phyloP scores from a whole-genome alignment of 2,329 filamentous ascomycete species.

The Colletotrichum higginsianum region DNA sequence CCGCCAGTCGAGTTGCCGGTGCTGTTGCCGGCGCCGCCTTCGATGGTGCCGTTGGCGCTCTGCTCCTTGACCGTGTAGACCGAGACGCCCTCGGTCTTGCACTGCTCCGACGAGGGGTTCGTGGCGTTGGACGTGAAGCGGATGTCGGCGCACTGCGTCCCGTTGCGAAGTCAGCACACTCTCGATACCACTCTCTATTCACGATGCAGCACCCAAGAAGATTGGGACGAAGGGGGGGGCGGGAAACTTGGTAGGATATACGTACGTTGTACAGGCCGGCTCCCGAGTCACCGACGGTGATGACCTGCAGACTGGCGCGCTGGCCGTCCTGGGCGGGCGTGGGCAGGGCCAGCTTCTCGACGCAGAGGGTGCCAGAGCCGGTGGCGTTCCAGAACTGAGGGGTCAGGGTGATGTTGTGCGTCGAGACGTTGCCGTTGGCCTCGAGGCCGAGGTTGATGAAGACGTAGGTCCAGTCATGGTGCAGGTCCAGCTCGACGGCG shows the following conservation, averaged over 20 bases:
- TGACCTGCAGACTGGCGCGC: slow-evolving; percentile 77
- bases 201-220: neutral
- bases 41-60: slow-evolving; percentile 42
- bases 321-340: slow-evolving; percentile 70
- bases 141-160: slow-evolving; percentile 79
- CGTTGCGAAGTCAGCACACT: slow-evolving; percentile 35
- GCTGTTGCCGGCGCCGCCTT: slow-evolving; percentile 21
- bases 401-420: slow-evolving; percentile 79
- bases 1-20: slow-evolving; percentile 33
- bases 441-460: slow-evolving; percentile 69
- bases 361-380: slow-evolving; percentile 76
- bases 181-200: too few species aligned
- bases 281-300: slow-evolving; percentile 71
- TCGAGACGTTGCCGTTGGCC: slow-evolving; percentile 62
- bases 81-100: slow-evolving; percentile 71
- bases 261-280: slow-evolving; percentile 77
- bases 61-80: slow-evolving; percentile 51
- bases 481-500: slow-evolving; percentile 63
- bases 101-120: slow-evolving; percentile 62
- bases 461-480: slow-evolving; percentile 67
- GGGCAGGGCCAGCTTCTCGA: slow-evolving; percentile 72
- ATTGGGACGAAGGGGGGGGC: neutral
- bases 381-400: slow-evolving; percentile 71
- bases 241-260: slow-evolving; percentile 7
- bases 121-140: slow-evolving; percentile 71